A percentile compares a stretch with the other conserved stretches of the same genome.
These are phyloP conservation scores for Botryotinia calthae DNA, from an alignment of 2,329 filamentous ascomycete species.

Conservation along the genomic window DNA sequence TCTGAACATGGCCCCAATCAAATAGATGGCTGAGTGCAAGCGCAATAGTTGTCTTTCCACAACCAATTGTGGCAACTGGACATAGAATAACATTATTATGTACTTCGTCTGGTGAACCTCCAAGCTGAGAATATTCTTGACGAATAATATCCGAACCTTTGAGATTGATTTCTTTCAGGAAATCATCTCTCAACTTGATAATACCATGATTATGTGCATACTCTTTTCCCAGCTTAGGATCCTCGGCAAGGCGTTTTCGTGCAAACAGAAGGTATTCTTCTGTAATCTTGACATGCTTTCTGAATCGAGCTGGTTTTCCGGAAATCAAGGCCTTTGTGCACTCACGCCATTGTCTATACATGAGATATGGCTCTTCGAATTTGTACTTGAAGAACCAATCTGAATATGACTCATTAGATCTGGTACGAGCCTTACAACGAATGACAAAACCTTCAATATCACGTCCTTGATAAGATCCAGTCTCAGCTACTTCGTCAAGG, in stretches of 20 bases:
- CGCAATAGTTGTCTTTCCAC: slow-evolving; percentile 92
- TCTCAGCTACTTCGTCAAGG: slow-evolving; percentile 80
- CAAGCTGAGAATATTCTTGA: slow-evolving; percentile 58
- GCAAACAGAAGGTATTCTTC: slow-evolving; percentile 87
- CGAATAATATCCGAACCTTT: slow-evolving; percentile 87
- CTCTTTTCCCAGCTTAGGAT: slow-evolving; percentile 64
- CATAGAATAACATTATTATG: slow-evolving; percentile 74
- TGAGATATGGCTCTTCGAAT: slow-evolving; percentile 96
- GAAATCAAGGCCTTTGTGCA: slow-evolving; percentile 87
- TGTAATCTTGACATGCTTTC: slow-evolving; percentile 86
- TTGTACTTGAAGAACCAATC: slow-evolving; percentile 99
- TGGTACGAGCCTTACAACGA: slow-evolving; percentile 68
- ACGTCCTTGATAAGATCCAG: slow-evolving; percentile 82
- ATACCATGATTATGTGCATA: slow-evolving; percentile 94
- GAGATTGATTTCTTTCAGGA: slow-evolving; percentile 76
- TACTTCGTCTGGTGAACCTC: slow-evolving; percentile 53
- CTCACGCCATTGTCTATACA: slow-evolving; percentile 99
- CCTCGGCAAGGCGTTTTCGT: slow-evolving; percentile 65
- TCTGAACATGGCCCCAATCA: slow-evolving; percentile 89
- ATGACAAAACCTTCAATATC: slow-evolving; percentile 98
- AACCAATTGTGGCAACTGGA: slow-evolving; percentile 89
- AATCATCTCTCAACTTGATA: slow-evolving; percentile 84
- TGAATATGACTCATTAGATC: slow-evolving; percentile 55
- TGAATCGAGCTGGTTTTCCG: slow-evolving; percentile 70
- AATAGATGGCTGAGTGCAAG: slow-evolving; percentile 80